Percentiles rank a stretch among this genome's conserved stretches.
Conservation (phyloP, 2,329 filamentous ascomycete species). For the Talaromyces albobiverticillius region DNA sequence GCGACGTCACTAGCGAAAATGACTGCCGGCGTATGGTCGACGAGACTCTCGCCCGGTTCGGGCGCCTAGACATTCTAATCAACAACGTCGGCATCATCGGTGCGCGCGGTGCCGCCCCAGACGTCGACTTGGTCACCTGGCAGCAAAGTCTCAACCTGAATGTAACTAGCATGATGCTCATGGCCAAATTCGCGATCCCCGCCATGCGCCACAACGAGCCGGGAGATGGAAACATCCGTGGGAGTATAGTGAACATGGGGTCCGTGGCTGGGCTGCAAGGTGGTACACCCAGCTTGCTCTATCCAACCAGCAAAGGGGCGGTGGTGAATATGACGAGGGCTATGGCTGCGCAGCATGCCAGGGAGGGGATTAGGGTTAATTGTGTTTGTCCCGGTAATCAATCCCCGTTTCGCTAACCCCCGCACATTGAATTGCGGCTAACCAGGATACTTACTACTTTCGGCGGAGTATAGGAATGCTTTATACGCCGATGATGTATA, state of each 20-base stretch:
- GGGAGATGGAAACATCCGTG: constrained; percentile 17
- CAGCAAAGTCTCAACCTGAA: constrained; percentile 32
- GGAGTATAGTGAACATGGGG: constrained; percentile 37
- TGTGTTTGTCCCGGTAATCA: constrained; percentile 27
- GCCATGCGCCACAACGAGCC: constrained; percentile 31
- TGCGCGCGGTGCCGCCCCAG: constrained; percentile 28
- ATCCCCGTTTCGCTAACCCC: too few species aligned
- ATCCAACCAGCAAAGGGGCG: constrained; percentile 33
- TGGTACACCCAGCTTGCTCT: constrained; percentile 28
- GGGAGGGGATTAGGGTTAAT: too few species aligned
- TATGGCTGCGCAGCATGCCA: constrained; percentile 51
- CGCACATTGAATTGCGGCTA: background rate
- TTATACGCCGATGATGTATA: constrained; percentile 56
- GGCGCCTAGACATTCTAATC: constrained; percentile 8
- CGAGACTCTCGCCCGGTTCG: constrained; percentile 25
- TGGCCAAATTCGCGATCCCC: constrained; percentile 29
- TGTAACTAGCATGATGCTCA: constrained; percentile 36
- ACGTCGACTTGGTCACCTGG: constrained; percentile 28
- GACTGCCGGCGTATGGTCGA: constrained; percentile 24
- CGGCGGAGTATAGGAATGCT: constrained; percentile 40
- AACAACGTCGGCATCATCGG: constrained; percentile 33
- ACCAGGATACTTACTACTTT: background rate
- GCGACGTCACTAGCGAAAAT: constrained; percentile 14
- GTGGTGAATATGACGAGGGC: constrained; percentile 52
- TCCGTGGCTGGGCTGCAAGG: constrained; percentile 31